Evolutionary conservation across 208 protist species (phyloP).

Genomic region (Trypanosomatidae sp.): DNA sequence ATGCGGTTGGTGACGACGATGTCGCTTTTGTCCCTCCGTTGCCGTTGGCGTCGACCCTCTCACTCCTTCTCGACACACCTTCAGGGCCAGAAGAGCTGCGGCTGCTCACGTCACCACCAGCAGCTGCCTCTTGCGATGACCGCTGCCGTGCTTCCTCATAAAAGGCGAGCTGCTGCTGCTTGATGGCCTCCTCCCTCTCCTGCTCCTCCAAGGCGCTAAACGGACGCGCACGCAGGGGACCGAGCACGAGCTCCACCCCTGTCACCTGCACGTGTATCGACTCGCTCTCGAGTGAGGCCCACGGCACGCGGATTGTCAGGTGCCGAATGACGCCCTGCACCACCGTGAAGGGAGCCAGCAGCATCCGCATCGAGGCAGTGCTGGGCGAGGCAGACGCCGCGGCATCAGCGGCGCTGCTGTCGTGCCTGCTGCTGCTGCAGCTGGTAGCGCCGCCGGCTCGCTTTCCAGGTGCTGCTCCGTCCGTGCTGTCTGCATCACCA

Average conservation of each 20-base stretch:
- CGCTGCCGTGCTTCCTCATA: conserved; percentile 49
- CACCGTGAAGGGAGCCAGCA: conserved; percentile 74
- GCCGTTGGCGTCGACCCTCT: no score
- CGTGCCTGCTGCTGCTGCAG: not conserved
- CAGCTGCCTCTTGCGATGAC: not conserved
- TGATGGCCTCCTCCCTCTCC: conserved; percentile 44
- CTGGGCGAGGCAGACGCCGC: no score
- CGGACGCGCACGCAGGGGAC: conserved; percentile 48
- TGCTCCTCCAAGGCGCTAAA: conserved; percentile 59
- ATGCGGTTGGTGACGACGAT: no score
- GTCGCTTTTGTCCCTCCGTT: not conserved
- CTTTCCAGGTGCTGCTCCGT: no score
- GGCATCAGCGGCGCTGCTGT: no score
- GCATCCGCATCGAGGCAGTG: conserved; percentile 36
- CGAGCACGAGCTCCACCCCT: conserved; percentile 74
- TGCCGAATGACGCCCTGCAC: conserved; percentile 62
- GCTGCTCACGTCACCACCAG: no score
- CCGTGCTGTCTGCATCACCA: not conserved
- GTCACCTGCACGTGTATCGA: conserved; percentile 56
- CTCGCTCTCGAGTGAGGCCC: conserved; percentile 68
- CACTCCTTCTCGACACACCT: no score
- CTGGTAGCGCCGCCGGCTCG: not conserved
- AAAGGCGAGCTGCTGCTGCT: conserved; percentile 50
- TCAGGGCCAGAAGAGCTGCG: no score
- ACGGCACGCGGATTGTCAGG: conserved; percentile 69